Percentiles rank a stretch among this genome's conserved stretches.
Evolutionary conservation across 1,284 basidiomycete genomes (phyloP).

Genomic region (Irpex sp.): DNA sequence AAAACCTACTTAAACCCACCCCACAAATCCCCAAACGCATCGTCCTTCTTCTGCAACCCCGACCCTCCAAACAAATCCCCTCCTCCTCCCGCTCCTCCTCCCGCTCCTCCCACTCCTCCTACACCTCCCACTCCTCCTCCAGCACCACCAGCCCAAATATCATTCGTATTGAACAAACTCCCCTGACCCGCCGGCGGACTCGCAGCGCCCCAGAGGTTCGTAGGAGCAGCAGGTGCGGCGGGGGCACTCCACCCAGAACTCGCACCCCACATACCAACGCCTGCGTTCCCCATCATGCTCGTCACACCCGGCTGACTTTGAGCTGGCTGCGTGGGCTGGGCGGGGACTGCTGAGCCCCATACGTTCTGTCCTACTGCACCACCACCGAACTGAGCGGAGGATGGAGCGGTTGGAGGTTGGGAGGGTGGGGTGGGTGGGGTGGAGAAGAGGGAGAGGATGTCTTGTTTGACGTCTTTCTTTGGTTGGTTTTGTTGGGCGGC

Average conservation of each 20-base stretch:
- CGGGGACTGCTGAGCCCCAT: background rate
- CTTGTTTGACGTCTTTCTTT: conserved; percentile 76
- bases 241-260: conserved; percentile 56
- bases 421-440: conserved; percentile 32
- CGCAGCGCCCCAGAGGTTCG: conserved; percentile 38
- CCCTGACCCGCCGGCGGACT: conserved; percentile 22
- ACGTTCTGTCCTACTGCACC: conserved; percentile 16
- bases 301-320: conserved; percentile 25
- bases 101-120: conserved; percentile 10
- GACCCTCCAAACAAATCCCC: conserved; percentile 33
- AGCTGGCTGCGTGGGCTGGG: conserved; percentile 12
- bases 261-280: conserved; percentile 61
- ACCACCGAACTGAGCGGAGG: conserved; percentile 22
- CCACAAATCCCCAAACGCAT: conserved; percentile 79
- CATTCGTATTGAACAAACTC: conserved; percentile 40
- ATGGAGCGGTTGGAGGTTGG: conserved; percentile 23
- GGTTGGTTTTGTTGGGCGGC: conserved; percentile 30
- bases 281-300: conserved; percentile 56
- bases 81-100: conserved; percentile 20
- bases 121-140: conserved; percentile 19
- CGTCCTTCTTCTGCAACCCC: conserved; percentile 60
- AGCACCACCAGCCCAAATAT: conserved; percentile 53
- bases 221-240: conserved; percentile 21
- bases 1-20: conserved; percentile 80
- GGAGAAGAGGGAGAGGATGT: conserved; percentile 87